Percentiles rank a stretch among this genome's conserved stretches.
phyloP scores from a whole-genome alignment of 78 protist species.

The Creolimax fragrantissima region DNA sequence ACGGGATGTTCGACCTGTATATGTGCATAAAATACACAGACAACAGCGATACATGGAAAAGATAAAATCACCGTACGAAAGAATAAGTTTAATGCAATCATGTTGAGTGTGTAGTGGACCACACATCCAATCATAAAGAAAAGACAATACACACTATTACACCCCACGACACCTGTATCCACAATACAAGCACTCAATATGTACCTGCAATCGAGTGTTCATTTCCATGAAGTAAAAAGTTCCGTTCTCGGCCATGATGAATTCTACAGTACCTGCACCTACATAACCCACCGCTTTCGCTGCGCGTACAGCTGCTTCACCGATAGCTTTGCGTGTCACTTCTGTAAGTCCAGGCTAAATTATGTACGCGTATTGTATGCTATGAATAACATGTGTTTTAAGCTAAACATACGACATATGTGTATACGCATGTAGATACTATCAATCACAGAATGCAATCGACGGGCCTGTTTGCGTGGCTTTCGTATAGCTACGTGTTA shows the following conservation, averaged over 20 bases:
- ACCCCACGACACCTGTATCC: too few species aligned
- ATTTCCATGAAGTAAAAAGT: conserved; percentile 90
- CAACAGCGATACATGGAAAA: too few species aligned
- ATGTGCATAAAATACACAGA: too few species aligned
- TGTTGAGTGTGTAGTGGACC: too few species aligned
- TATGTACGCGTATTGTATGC: too few species aligned
- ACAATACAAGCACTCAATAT: background rate
- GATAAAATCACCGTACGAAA: too few species aligned
- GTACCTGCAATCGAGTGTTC: conserved; percentile 96
- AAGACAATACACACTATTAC: too few species aligned
- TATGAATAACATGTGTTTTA: background rate
- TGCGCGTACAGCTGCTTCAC: conserved; percentile 78
- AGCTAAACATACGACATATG: background rate
- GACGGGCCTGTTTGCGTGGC: too few species aligned
- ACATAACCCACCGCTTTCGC: conserved; percentile 88
- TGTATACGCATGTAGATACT: background rate
- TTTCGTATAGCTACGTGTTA: too few species aligned
- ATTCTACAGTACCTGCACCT: conserved; percentile 97
- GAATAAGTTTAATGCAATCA: too few species aligned
- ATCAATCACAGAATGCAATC: too few species aligned
- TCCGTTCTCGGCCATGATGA: conserved; percentile 66
- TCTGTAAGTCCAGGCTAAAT: conserved; percentile 23
- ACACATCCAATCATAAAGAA: too few species aligned
- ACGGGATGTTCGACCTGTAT: background rate
- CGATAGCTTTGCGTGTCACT: conserved; percentile 59